Conservation (phyloP, 495 filamentous ascomycete genomes). For the Lentithecium fluviatile region DNA sequence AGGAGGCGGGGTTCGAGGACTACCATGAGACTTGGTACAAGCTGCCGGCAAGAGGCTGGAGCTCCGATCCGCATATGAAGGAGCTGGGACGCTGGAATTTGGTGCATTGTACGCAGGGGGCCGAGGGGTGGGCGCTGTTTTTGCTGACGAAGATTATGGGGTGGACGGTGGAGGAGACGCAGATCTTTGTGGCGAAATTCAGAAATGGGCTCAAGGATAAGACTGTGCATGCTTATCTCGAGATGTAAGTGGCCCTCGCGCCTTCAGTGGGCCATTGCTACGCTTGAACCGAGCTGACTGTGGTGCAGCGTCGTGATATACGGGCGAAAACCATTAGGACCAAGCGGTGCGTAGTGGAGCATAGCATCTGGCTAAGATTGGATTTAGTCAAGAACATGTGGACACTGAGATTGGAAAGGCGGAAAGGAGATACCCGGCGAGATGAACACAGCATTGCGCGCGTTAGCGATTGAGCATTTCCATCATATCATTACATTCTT, state of each 20-base stretch:
- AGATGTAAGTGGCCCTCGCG: slow-evolving; percentile 17
- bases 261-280: too few relatives aligned
- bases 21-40: slow-evolving; percentile 27
- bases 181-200: slow-evolving; percentile 15
- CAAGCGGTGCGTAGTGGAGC: too few relatives aligned
- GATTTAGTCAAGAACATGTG: too few relatives aligned
- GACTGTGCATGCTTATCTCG: slow-evolving; percentile 17
- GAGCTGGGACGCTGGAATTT: slow-evolving; percentile 25
- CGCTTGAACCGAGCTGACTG: neutral
- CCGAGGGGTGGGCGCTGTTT: slow-evolving; percentile 15
- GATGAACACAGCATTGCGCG: too few relatives aligned
- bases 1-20: slow-evolving; percentile 32
- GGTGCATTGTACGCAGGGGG: slow-evolving; percentile 15
- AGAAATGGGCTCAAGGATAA: slow-evolving; percentile 9
- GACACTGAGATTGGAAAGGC: too few relatives aligned
- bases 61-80: slow-evolving; percentile 32
- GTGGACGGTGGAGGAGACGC: slow-evolving; percentile 14
- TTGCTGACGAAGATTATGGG: slow-evolving; percentile 23
- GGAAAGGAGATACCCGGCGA: too few relatives aligned
- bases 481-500: too few relatives aligned
- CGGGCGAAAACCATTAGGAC: slow-evolving; percentile 2
- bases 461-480: too few relatives aligned
- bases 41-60: slow-evolving; percentile 32
- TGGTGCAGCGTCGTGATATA: slow-evolving; percentile 1
- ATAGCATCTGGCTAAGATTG: too few relatives aligned